These are phyloP conservation scores for Gossypium trilobum DNA, from an alignment of 441 rosid genomes.

Conservation along the genomic window DNA sequence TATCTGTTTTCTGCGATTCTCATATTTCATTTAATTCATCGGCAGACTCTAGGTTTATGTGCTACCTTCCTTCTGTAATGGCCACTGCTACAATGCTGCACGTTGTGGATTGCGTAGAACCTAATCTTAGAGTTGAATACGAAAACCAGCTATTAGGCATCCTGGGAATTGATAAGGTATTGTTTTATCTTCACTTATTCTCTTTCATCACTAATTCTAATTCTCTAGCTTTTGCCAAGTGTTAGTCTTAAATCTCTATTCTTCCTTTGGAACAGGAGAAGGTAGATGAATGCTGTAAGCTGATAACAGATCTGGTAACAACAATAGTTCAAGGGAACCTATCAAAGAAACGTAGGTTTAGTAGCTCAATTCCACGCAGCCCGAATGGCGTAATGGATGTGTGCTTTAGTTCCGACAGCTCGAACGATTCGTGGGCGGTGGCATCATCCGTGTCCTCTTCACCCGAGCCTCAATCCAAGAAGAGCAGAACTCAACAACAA, in stretches of 20 bases:
- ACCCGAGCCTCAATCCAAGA: conserved; percentile 44
- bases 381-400: conserved; percentile 59
- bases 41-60: conserved; percentile 44
- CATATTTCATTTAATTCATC: background rate
- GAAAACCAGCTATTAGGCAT: conserved; percentile 34
- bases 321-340: conserved; percentile 12
- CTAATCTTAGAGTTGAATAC: conserved; percentile 31
- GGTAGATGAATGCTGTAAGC: conserved; percentile 37
- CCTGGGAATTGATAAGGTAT: conserved; percentile 41
- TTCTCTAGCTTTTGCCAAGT: background rate
- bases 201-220: background rate
- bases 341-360: conserved; percentile 44
- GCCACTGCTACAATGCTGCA: conserved; percentile 55
- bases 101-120: conserved; percentile 31
- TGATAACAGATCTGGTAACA: conserved; percentile 31
- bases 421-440: conserved; percentile 43
- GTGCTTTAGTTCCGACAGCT: conserved; percentile 52
- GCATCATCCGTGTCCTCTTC: conserved; percentile 39
- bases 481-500: conserved; percentile 26
- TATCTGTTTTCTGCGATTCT: background rate
- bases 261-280: conserved; percentile 28
- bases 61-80: conserved; percentile 48
- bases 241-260: background rate
- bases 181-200: background rate
- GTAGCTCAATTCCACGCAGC: conserved; percentile 45